Evolutionary conservation across 2,329 filamentous ascomycete genomes (phyloP), one percentile per base, ranked within the genome.

Genomic region (Aureobasidium pullulans): DNA sequence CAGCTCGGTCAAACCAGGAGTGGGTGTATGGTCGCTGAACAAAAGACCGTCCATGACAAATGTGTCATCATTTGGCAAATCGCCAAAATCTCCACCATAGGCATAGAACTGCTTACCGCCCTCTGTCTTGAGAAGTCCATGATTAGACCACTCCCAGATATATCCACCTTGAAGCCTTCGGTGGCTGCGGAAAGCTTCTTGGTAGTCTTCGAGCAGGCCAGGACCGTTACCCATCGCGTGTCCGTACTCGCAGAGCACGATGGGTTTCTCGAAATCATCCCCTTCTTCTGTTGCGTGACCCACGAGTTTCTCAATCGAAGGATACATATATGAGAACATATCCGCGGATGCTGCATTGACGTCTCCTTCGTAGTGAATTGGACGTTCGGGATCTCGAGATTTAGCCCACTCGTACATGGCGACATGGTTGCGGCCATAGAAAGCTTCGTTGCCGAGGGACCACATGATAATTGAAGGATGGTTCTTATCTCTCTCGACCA

Each of bases 151-250:
- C 54, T 77, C 75, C 75, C 75, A 77, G 0, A 75, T 70, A 66
- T 75, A 74, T 0, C 86, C 86, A 10, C 86, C 86, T 66, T 88
- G 85, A 0, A 89, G 77, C 2, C 79, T 78, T 0, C 79, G 79
- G 61, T 87, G 75, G 31, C 77, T 76, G 34, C 81, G 79, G 72
- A 89, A 90, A 0, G 79, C 77, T 42, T 84, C 76, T 50, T 86
- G 77, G 61, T 90, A 90, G 62, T 89, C 86, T 61, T 86, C 80
- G 10, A 90, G 76, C 36, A 81, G 82, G 1, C 87, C 87, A 0
- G 87, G 87, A 0, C 86, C 87, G 65, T 89, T 90, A 6, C 87
- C 87, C 87, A 90, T 89, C 1, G 87, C 85, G 65, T 81, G 79
- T 0, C 73, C 76, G 60, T 77, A 82, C 65, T 82, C 80, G 62